These are phyloP conservation scores for Pichia heedii DNA, from an alignment of 805 yeast species.

Conservation along the genomic window DNA sequence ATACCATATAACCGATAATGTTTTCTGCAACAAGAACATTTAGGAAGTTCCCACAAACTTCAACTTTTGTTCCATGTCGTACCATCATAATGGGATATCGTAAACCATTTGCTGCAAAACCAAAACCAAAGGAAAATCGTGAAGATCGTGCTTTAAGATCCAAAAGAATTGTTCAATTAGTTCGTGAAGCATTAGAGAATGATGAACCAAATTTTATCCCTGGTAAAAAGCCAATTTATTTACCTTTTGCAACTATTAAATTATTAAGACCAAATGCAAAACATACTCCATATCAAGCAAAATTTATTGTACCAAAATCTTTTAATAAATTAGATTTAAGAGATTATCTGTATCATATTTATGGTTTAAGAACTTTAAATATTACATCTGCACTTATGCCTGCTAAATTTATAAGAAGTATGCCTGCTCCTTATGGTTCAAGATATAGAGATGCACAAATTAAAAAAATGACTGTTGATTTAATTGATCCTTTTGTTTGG, in stretches of 20 bases:
- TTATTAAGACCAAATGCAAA: conserved; percentile 88
- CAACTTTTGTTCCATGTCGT: conserved; percentile 11
- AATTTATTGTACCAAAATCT: conserved; percentile 86
- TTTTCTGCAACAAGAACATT: not conserved
- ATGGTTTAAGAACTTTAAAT: conserved; percentile 83
- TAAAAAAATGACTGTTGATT: conserved; percentile 94
- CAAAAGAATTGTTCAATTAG: conserved; percentile 21
- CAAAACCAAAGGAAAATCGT: conserved; percentile 13
- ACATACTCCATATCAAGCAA: conserved; percentile 95
- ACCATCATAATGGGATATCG: conserved; percentile 23
- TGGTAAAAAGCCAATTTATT: conserved; percentile 68
- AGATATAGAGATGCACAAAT: conserved; percentile 72
- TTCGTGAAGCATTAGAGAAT: conserved; percentile 41
- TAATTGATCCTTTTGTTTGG: conserved; percentile 95
- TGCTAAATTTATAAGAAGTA: conserved; percentile 49
- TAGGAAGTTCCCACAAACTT: not conserved
- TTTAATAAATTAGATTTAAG: conserved; percentile 92
- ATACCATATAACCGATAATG: no score
- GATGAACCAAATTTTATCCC: conserved; percentile 74
- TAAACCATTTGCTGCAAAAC: conserved; percentile 22
- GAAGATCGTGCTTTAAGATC: conserved; percentile 20
- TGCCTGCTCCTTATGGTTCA: conserved; percentile 47
- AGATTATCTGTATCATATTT: conserved; percentile 84
- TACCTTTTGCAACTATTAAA: conserved; percentile 79
- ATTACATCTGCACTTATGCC: conserved; percentile 80